Evolutionary conservation across 1,284 basidiomycete species (phyloP).

Genomic region (Takashimella koratensis): DNA sequence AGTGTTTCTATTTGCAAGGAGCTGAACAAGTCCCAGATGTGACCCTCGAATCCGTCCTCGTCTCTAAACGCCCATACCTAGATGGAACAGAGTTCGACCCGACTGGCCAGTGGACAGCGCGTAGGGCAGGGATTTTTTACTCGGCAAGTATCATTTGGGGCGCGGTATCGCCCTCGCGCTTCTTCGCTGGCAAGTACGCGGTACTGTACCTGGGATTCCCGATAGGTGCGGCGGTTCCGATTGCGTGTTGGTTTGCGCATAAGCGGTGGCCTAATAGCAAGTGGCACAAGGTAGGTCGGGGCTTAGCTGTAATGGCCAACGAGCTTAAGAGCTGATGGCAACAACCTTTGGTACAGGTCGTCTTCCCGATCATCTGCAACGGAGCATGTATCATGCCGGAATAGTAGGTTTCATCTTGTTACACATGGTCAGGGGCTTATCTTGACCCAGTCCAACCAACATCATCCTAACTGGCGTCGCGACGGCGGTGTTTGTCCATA

Average conservation of each 20-base stretch:
- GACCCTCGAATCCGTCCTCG: constrained; percentile 48
- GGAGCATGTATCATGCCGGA: constrained; percentile 50
- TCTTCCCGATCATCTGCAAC: constrained; percentile 53
- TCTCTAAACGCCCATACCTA: constrained; percentile 42
- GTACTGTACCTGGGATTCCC: constrained; percentile 51
- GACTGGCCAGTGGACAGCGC: constrained; percentile 50
- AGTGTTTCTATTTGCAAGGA: not conserved
- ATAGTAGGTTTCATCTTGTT: constrained; percentile 29
- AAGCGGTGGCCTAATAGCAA: constrained; percentile 43
- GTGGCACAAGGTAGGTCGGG: constrained; percentile 40
- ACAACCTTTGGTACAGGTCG: constrained; percentile 37
- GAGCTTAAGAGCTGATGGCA: too few relatives aligned
- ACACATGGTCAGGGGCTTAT: not conserved
- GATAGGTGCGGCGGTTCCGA: constrained; percentile 49
- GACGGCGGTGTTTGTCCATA: constrained; percentile 48
- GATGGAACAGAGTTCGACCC: constrained; percentile 50
- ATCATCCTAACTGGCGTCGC: constrained; percentile 52
- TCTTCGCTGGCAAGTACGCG: constrained; percentile 52
- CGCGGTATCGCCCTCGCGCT: constrained; percentile 50
- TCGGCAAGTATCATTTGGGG: constrained; percentile 51
- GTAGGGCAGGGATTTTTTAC: constrained; percentile 47
- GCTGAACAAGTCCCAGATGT: constrained; percentile 34
- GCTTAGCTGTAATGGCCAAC: not conserved
- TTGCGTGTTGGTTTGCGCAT: constrained; percentile 50
- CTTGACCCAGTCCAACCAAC: constrained; percentile 49